Percentiles rank a stretch among this genome's conserved stretches.
Evolutionary conservation across 352 stramenopile genomes (phyloP).

Genomic region (Phytopythium litorale): DNA sequence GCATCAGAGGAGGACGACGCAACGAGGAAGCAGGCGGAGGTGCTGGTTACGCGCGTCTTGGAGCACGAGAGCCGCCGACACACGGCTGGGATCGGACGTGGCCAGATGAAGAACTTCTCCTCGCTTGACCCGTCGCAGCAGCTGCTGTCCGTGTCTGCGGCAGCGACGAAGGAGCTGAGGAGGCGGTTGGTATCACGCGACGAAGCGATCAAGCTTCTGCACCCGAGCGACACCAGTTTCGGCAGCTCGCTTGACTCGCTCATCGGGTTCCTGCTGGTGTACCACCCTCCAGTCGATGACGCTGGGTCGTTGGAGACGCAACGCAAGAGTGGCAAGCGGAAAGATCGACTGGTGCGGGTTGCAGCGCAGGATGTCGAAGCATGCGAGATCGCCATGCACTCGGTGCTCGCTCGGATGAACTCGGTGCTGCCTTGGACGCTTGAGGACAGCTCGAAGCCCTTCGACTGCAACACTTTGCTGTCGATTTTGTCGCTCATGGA

Average conservation of each 20-base stretch:
- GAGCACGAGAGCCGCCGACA: constrained; percentile 32
- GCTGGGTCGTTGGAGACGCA: constrained; percentile 20
- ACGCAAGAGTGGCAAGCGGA: constrained; percentile 32
- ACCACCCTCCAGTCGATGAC: constrained; percentile 20
- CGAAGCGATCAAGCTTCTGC: constrained; percentile 12
- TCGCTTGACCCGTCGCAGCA: constrained; percentile 15
- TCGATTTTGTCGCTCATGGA: constrained; percentile 32
- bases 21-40: constrained; percentile 38
- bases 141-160: constrained; percentile 31
- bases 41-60: constrained; percentile 33
- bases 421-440: constrained; percentile 11
- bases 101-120: constrained; percentile 31
- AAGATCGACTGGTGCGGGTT: constrained; percentile 50
- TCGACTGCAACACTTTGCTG: constrained; percentile 19
- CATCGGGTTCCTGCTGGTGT: constrained; percentile 39
- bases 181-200: constrained; percentile 30
- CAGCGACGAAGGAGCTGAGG: constrained; percentile 56
- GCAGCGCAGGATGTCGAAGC: constrained; percentile 43
- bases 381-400: constrained; percentile 17
- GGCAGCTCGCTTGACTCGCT: not conserved
- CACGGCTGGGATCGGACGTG: constrained; percentile 29
- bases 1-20: constrained; percentile 24
- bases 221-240: constrained; percentile 11
- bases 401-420: constrained; percentile 21
- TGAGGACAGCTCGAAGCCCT: not conserved